These are phyloP conservation scores for Phalaenopsis equestris DNA, from an alignment of 106 monocot genomes.

Conservation along the genomic window DNA sequence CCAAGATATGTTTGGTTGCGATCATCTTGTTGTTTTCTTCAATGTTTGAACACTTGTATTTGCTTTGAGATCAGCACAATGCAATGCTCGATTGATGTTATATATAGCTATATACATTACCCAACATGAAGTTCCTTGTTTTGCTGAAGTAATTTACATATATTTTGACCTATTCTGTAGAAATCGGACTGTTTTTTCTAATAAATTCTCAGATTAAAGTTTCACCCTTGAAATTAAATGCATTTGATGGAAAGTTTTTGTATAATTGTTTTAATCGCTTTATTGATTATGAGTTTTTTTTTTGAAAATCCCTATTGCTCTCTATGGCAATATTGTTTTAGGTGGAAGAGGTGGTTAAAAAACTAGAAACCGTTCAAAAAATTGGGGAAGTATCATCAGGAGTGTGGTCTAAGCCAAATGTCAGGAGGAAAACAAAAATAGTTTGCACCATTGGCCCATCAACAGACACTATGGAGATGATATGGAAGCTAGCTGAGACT, in stretches of 20 bases:
- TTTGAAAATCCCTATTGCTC: not conserved
- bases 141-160: not conserved
- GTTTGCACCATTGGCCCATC: constrained; percentile 98
- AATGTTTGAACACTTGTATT: too few relatives aligned
- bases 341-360: constrained; percentile 61
- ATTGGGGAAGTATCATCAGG: constrained; percentile 32
- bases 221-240: constrained; percentile 1
- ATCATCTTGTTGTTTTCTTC: too few relatives aligned
- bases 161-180: not conserved
- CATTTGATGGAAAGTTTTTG: not conserved
- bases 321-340: constrained; percentile 7
- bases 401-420: constrained; percentile 69
- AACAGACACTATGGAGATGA: constrained; percentile 93
- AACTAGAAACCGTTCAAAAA: constrained; percentile 63
- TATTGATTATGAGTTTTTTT: not conserved
- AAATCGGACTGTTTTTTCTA: not conserved
- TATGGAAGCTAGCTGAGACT: constrained; percentile 95
- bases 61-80: too few relatives aligned
- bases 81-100: too few relatives aligned
- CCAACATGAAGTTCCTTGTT: not conserved
- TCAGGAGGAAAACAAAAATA: constrained; percentile 92
- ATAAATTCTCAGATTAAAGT: not conserved
- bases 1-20: not conserved
- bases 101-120: too few relatives aligned
- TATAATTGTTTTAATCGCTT: not conserved